Evolutionary conservation across 148 eudicot species (phyloP).

Genomic region (Dysphania ambrosioides): DNA sequence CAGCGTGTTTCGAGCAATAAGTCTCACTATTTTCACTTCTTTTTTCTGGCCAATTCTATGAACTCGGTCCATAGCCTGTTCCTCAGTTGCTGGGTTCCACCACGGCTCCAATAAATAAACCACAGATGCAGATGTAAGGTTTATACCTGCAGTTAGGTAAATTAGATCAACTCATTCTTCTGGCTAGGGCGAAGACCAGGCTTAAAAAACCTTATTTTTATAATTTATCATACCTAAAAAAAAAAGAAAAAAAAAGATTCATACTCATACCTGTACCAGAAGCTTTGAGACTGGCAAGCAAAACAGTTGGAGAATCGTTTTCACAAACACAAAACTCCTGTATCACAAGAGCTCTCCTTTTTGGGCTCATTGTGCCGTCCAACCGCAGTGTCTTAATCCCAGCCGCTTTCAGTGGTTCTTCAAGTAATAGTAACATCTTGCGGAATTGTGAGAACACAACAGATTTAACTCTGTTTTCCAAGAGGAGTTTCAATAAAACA

Average conservation of each 20-base stretch:
- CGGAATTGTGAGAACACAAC: constrained; percentile 86
- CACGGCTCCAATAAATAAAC: constrained; percentile 90
- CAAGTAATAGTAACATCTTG: constrained; percentile 76
- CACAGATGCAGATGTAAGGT: constrained; percentile 73
- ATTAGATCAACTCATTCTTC: not conserved
- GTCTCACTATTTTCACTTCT: constrained; percentile 73
- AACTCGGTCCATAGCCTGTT: constrained; percentile 96
- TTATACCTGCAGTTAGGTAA: constrained; percentile 36
- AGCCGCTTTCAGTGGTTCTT: constrained; percentile 64
- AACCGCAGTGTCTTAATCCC: constrained; percentile 72
- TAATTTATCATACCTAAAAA: not conserved
- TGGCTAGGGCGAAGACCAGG: not conserved
- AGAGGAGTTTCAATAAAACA: constrained; percentile 61
- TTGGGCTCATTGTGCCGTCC: constrained; percentile 90
- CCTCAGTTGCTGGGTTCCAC: constrained; percentile 99
- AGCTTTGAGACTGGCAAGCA: constrained; percentile 90
- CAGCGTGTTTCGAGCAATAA: constrained; percentile 78
- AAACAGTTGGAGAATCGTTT: constrained; percentile 59
- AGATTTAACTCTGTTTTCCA: constrained; percentile 56
- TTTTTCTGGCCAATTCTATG: constrained; percentile 86
- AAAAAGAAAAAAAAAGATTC: not conserved
- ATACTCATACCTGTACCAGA: constrained; percentile 45
- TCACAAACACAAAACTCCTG: constrained; percentile 47
- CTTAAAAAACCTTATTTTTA: not conserved
- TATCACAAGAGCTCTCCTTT: constrained; percentile 58